Evolutionary conservation across 2,329 filamentous ascomycete species (phyloP).

Genomic region (Stachybotrys chlorohalonatus): DNA sequence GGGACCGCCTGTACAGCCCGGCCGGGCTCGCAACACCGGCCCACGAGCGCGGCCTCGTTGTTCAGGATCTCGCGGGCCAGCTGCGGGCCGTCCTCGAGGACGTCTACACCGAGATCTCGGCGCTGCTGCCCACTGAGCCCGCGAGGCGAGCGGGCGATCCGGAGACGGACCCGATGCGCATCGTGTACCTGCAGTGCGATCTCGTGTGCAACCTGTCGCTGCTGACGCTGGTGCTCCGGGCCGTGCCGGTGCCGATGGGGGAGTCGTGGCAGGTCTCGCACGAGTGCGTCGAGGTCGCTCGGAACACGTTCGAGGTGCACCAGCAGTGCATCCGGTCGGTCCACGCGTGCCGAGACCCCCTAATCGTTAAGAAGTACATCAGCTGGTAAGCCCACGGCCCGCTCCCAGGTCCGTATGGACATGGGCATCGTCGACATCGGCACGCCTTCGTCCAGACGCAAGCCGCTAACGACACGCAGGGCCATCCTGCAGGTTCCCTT

Average conservation of each 20-base stretch:
- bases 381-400: slow-evolving; percentile 16
- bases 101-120: slow-evolving; percentile 5
- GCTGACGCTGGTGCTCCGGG: slow-evolving; percentile 22
- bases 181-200: slow-evolving; percentile 21
- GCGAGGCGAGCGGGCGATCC: neutral
- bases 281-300: slow-evolving; percentile 20
- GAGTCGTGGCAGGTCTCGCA: slow-evolving; percentile 2
- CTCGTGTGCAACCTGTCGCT: slow-evolving; percentile 24
- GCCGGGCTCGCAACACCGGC: neutral
- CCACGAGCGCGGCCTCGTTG: neutral
- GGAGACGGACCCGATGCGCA: slow-evolving; percentile 13
- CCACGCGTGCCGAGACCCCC: slow-evolving; percentile 12
- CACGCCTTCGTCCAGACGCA: neutral
- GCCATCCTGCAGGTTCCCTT: slow-evolving; percentile 25
- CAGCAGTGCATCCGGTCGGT: slow-evolving; percentile 19
- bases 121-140: slow-evolving; percentile 1
- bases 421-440: neutral
- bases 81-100: slow-evolving; percentile 6
- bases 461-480: slow-evolving; percentile 11
- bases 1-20: slow-evolving; percentile 23
- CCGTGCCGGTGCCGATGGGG: slow-evolving; percentile 4
- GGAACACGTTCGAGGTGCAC: slow-evolving; percentile 22
- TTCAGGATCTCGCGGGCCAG: slow-evolving; percentile 1
- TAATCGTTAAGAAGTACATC: slow-evolving; percentile 23
- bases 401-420: neutral